Evolutionary conservation across 169 alveolate species (phyloP).

Genomic region (Plasmodium vinckei): DNA sequence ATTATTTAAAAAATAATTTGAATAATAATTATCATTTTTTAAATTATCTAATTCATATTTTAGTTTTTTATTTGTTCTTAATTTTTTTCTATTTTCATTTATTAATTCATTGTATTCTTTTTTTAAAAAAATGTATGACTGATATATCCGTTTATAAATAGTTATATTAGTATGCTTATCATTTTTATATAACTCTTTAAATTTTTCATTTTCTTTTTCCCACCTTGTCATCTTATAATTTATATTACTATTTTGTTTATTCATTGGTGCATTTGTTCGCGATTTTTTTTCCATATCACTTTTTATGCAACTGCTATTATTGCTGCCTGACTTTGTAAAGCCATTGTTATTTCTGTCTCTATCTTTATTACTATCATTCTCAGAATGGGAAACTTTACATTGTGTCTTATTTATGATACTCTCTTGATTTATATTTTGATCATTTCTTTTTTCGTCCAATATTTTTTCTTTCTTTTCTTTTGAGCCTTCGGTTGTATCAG

Average conservation of each 20-base stretch:
- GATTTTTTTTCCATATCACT: not conserved
- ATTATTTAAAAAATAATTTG: constrained; percentile 49
- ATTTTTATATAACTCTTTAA: constrained; percentile 46
- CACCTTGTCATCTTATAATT: not conserved
- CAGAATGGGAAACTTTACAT: not conserved
- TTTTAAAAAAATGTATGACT: constrained; percentile 41
- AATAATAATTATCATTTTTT: constrained; percentile 51
- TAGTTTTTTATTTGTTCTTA: constrained; percentile 45
- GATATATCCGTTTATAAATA: constrained; percentile 69
- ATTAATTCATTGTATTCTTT: constrained; percentile 45
- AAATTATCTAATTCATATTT: constrained; percentile 66
- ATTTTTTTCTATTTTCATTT: constrained; percentile 26
- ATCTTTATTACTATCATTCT: not conserved
- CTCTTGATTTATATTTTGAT: not conserved
- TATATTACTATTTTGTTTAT: not conserved
- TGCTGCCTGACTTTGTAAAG: not conserved
- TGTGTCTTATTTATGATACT: not conserved
- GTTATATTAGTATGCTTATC: constrained; percentile 46
- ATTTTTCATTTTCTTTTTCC: constrained; percentile 20
- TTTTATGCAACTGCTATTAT: not conserved
- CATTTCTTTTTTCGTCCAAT: not conserved
- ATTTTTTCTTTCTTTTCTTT: not conserved
- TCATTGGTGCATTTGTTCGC: not conserved
- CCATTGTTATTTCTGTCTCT: not conserved
- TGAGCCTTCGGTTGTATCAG: not conserved